Base-by-base conservation (phyloP, 2,329 filamentous ascomycete species). In the Colletotrichum scovillei region DNA sequence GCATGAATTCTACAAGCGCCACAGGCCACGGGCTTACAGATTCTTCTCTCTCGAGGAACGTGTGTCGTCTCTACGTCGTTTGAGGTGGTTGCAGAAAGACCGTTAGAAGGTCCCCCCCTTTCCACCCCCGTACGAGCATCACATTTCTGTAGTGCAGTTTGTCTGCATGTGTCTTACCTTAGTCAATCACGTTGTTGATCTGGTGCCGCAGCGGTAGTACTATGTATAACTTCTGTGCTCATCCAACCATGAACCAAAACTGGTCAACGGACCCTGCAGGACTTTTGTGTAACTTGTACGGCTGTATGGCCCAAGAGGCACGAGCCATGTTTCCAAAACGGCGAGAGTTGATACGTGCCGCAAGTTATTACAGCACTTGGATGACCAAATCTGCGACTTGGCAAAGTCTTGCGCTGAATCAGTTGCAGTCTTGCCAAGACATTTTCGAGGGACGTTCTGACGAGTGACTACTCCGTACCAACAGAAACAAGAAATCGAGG, bases 391-490 rank as follows among this genome's bases (percentile, higher is more conserved):
- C 38, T 49, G 16, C 5, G 42, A 35, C 60, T 63, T 63, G 60
- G 60, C 42, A 26, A 24, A 28, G 60, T 55, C 65, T 55, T 57
- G 49, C 22, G 63, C 69, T 72, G 69, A 72, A 53, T 72, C 65
- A 72, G 65, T 42, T 63, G 22, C 66, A 32, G 57, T 59, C 64
- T 55, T 69, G 65, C 69, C 69, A 72, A 72, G 69, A 57, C 38
- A 42, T 19, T 42, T 6, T 42, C 38, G 38, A 42, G 38, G 38
- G 38, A 19, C 38, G 38, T 42, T 14, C 38, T 42, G 38, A 42
- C 38, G 14, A 42, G 38, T 42, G 38, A 42, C 38, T 6, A 6
- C 32, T 12, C 9, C 32, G 32, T 11, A 35, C 12, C 42, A n/a
- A 19, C n/a, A 8, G 42, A n/a, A 49, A 19, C 19, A 49, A 9